A percentile compares a stretch with the other conserved stretches of the same genome.
phyloP scores from a whole-genome alignment of 495 filamentous ascomycete species.

The Jackrogersella multiformis region DNA sequence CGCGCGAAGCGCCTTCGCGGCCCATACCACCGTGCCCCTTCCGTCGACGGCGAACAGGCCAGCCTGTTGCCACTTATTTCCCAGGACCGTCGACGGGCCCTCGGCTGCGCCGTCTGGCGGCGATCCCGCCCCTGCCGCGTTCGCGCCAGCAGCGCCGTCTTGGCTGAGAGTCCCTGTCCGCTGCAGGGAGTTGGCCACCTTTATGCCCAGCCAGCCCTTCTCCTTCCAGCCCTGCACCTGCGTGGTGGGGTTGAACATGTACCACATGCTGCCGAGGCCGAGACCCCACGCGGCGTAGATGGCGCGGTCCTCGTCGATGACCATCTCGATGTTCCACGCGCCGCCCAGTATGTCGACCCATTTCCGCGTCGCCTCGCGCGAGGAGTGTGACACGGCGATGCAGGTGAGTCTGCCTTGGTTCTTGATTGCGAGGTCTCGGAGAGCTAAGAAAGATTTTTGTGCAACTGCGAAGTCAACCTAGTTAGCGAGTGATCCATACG shows the following conservation, averaged over 20 bases:
- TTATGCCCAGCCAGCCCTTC: conserved; percentile 55
- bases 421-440: conserved; percentile 56
- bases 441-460: conserved; percentile 62
- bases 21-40: conserved; percentile 62
- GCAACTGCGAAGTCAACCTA: conserved; percentile 52
- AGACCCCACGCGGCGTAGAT: conserved; percentile 64
- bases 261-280: conserved; percentile 59
- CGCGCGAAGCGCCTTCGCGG: conserved; percentile 54
- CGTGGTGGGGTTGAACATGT: conserved; percentile 58
- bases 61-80: conserved; percentile 68
- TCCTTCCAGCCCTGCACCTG: conserved; percentile 55
- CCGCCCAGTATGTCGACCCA: conserved; percentile 63
- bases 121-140: conserved; percentile 5
- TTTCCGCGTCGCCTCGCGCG: conserved; percentile 54
- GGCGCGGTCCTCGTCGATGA: conserved; percentile 62
- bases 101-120: conserved; percentile 29
- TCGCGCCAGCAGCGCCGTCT: neutral
- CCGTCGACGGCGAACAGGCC: conserved; percentile 66
- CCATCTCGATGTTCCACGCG: conserved; percentile 55
- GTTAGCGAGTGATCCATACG: conserved; percentile 21
- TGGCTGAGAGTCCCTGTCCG: conserved; percentile 40
- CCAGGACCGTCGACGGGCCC: conserved; percentile 61
- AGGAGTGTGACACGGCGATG: conserved; percentile 65
- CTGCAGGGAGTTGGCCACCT: conserved; percentile 50
- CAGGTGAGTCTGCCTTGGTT: conserved; percentile 55